phyloP scores from a whole-genome alignment of 371 early-diverging fungal genomes.

The Fennellomyces sp. region DNA sequence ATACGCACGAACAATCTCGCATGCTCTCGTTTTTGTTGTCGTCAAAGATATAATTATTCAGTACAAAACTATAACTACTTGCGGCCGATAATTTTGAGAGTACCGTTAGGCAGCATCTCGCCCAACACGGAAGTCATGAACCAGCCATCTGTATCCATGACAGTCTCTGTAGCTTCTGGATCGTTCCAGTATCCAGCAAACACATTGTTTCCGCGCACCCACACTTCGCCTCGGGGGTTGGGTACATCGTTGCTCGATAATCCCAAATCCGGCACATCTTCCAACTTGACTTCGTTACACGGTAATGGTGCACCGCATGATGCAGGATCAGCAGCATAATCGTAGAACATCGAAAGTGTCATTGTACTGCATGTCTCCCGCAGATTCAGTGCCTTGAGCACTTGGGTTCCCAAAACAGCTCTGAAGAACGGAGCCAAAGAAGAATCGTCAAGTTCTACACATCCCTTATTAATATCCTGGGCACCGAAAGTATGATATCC shows the following conservation, averaged over 20 bases:
- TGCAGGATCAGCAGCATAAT: slow-evolving; percentile 43
- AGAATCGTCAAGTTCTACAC: not conserved
- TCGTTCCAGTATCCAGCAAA: slow-evolving; percentile 63
- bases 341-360: slow-evolving; percentile 59
- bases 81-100: slow-evolving; percentile 60
- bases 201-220: slow-evolving; percentile 63
- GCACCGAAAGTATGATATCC: not conserved
- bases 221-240: slow-evolving; percentile 77
- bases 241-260: slow-evolving; percentile 72
- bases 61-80: too few relatives aligned
- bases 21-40: too few relatives aligned
- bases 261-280: slow-evolving; percentile 71
- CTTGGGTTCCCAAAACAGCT: slow-evolving; percentile 56
- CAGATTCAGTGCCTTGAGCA: slow-evolving; percentile 60
- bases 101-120: slow-evolving; percentile 67
- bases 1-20: slow-evolving; percentile 5
- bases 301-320: slow-evolving; percentile 74
- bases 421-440: slow-evolving; percentile 47
- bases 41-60: too few relatives aligned
- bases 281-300: slow-evolving; percentile 87
- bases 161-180: slow-evolving; percentile 39
- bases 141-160: slow-evolving; percentile 82
- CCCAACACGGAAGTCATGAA: slow-evolving; percentile 83
- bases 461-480: not conserved
- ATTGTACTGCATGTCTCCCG: slow-evolving; percentile 62